A percentile compares a stretch with the other conserved stretches of the same genome.
Evolutionary conservation across 2,329 filamentous ascomycete genomes (phyloP).

Genomic region (Colletotrichum sp.): DNA sequence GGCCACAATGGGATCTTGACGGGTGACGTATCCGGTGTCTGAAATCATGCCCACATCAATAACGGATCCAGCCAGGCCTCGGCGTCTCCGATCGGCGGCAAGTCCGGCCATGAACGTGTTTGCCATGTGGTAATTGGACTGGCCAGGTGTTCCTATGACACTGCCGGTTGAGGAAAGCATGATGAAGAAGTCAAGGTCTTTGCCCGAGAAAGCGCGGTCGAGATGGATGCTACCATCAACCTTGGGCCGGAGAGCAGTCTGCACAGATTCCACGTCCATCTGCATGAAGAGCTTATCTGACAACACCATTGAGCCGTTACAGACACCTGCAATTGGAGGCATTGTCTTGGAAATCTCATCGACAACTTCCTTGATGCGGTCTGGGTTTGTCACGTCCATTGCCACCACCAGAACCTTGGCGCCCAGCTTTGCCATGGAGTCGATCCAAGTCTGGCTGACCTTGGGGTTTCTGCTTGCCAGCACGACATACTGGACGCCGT

Average conservation of each 20-base stretch:
- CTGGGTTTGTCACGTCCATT: constrained; percentile 23
- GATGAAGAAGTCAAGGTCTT: constrained; percentile 39
- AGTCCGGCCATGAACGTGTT: constrained; percentile 47
- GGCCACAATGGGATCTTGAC: background rate
- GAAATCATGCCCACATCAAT: constrained; percentile 42
- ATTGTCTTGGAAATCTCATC: constrained; percentile 29
- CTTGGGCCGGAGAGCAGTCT: constrained; percentile 35
- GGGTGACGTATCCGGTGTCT: constrained; percentile 44
- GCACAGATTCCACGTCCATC: constrained; percentile 30
- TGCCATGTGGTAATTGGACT: constrained; percentile 49
- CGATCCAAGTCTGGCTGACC: constrained; percentile 24
- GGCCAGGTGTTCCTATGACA: constrained; percentile 28
- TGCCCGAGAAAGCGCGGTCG: constrained; percentile 30
- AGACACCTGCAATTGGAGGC: constrained; percentile 40
- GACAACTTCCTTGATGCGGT: background rate
- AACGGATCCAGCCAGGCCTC: constrained; percentile 40
- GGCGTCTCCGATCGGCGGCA: constrained; percentile 33
- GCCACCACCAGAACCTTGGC: constrained; percentile 15
- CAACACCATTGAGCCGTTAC: constrained; percentile 40
- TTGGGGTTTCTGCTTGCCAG: constrained; percentile 39
- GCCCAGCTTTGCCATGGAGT: constrained; percentile 7
- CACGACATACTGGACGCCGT: constrained; percentile 36
- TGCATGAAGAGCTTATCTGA: constrained; percentile 33
- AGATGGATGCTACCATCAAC: constrained; percentile 34
- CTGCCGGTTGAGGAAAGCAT: constrained; percentile 31